Evolutionary conservation across 2,329 filamentous ascomycete species (phyloP).

Genomic region (Alternaria gaisen): DNA sequence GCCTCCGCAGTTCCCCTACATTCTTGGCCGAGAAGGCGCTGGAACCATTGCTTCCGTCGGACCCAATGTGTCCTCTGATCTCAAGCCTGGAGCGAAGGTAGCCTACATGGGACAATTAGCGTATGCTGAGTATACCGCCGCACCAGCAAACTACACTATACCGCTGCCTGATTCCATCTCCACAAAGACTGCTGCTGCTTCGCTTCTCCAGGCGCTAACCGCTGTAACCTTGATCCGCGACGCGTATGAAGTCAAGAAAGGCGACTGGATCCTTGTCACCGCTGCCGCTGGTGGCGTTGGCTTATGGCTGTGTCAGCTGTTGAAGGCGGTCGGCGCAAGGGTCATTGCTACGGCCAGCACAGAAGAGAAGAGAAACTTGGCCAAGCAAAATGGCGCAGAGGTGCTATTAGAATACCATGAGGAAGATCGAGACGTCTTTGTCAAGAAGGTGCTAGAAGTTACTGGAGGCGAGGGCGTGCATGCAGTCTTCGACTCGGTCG

Average conservation of each 20-base stretch:
- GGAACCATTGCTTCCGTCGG: conserved; percentile 74
- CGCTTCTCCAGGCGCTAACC: conserved; percentile 82
- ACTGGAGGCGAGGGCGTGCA: conserved; percentile 77
- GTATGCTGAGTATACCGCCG: conserved; percentile 69
- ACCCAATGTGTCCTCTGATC: conserved; percentile 59
- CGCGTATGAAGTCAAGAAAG: conserved; percentile 72
- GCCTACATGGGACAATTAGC: conserved; percentile 68
- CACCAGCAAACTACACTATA: conserved; percentile 63
- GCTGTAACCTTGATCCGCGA: conserved; percentile 82
- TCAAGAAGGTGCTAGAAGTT: conserved; percentile 68
- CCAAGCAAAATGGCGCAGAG: conserved; percentile 74
- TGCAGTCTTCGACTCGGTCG: conserved; percentile 87
- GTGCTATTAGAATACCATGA: conserved; percentile 74
- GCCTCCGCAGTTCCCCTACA: conserved; percentile 72
- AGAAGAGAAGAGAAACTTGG: conserved; percentile 74
- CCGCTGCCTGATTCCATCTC: conserved; percentile 70
- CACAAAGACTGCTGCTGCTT: conserved; percentile 71
- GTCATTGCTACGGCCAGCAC: conserved; percentile 83
- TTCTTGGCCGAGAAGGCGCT: conserved; percentile 80
- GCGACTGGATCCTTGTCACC: conserved; percentile 84
- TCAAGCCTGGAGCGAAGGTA: conserved; percentile 74
- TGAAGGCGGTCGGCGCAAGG: conserved; percentile 75
- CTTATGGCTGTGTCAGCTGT: conserved; percentile 76
- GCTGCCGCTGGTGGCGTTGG: conserved; percentile 83
- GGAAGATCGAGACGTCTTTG: conserved; percentile 57